Conservation (phyloP, 768 basidiomycete genomes). For the Vararia minispora region DNA sequence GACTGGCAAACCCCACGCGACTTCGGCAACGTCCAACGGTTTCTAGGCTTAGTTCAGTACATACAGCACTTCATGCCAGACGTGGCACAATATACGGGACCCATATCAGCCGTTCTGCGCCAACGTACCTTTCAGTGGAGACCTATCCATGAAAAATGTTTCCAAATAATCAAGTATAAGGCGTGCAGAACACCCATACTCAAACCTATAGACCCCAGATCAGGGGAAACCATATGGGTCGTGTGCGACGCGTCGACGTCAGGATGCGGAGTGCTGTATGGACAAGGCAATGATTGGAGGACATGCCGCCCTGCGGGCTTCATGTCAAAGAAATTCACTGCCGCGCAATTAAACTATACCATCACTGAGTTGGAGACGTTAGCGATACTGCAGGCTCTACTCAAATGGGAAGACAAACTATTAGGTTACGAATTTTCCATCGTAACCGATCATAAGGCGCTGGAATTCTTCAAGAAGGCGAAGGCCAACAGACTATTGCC, state of each 20-base stretch:
- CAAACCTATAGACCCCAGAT: slow-evolving; percentile 13
- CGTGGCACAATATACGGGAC: slow-evolving; percentile 21
- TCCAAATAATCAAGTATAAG: slow-evolving; percentile 13
- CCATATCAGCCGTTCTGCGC: slow-evolving; percentile 19
- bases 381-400: slow-evolving; percentile 11
- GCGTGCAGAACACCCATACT: too few relatives aligned
- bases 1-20: slow-evolving; percentile 25
- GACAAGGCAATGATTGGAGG: slow-evolving; percentile 20
- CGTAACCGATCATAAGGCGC: slow-evolving; percentile 17
- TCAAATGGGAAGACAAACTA: slow-evolving; percentile 23
- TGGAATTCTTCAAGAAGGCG: slow-evolving; percentile 21
- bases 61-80: slow-evolving; percentile 27
- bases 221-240: slow-evolving; percentile 15
- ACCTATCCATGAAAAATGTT: too few relatives aligned
- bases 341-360: slow-evolving; percentile 16
- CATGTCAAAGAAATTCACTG: slow-evolving; percentile 21
- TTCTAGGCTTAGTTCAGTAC: too few relatives aligned
- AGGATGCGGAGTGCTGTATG: slow-evolving; percentile 17
- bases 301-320: slow-evolving; percentile 20
- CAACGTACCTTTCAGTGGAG: too few relatives aligned
- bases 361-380: slow-evolving; percentile 14
- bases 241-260: slow-evolving; percentile 14
- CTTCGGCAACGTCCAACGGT: slow-evolving; percentile 26
- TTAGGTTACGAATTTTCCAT: slow-evolving; percentile 15
- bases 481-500: too few relatives aligned